phyloP scores from a whole-genome alignment of 805 yeast genomes.

The Starmerella floricola region DNA sequence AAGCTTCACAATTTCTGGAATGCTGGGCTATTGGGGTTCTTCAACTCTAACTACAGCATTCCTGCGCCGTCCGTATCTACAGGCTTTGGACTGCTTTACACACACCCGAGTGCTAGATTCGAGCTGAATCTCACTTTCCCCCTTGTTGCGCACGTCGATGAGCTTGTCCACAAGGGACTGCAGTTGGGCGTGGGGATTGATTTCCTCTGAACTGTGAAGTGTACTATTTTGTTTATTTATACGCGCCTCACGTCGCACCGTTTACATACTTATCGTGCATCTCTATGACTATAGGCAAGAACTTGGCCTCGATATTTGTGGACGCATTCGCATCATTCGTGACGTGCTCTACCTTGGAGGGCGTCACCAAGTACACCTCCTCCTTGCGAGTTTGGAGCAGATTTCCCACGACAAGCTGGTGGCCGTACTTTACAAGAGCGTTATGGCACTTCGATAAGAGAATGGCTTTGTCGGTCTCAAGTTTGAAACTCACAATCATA shows the following conservation, averaged over 20 bases:
- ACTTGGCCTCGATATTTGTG: slow-evolving; percentile 63
- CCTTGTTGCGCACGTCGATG: slow-evolving; percentile 39
- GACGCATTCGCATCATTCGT: slow-evolving; percentile 31
- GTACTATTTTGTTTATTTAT: neutral
- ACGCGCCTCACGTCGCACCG: neutral
- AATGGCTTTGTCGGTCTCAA: slow-evolving; percentile 72
- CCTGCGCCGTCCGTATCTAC: slow-evolving; percentile 37
- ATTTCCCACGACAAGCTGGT: slow-evolving; percentile 91
- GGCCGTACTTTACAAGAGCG: slow-evolving; percentile 77
- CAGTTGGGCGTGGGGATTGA: slow-evolving; percentile 55
- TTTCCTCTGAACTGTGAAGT: slow-evolving; percentile 35
- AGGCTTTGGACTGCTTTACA: slow-evolving; percentile 51
- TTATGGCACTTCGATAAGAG: slow-evolving; percentile 61
- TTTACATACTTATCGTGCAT: slow-evolving; percentile 54
- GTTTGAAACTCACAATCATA: slow-evolving; percentile 85
- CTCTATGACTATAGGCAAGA: slow-evolving; percentile 63
- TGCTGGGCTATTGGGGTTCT: slow-evolving; percentile 46
- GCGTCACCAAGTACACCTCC: slow-evolving; percentile 81
- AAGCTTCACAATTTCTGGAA: slow-evolving; percentile 52
- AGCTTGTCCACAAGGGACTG: slow-evolving; percentile 47
- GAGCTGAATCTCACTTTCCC: slow-evolving; percentile 58
- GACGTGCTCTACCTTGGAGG: slow-evolving; percentile 32
- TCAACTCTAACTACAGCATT: slow-evolving; percentile 14
- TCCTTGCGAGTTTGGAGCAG: slow-evolving; percentile 74
- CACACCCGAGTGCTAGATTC: slow-evolving; percentile 54